A percentile compares a stretch with the other conserved stretches of the same genome.
phyloP scores from a whole-genome alignment of 345 rosid genomes.

The Odontarrhena argentea region DNA sequence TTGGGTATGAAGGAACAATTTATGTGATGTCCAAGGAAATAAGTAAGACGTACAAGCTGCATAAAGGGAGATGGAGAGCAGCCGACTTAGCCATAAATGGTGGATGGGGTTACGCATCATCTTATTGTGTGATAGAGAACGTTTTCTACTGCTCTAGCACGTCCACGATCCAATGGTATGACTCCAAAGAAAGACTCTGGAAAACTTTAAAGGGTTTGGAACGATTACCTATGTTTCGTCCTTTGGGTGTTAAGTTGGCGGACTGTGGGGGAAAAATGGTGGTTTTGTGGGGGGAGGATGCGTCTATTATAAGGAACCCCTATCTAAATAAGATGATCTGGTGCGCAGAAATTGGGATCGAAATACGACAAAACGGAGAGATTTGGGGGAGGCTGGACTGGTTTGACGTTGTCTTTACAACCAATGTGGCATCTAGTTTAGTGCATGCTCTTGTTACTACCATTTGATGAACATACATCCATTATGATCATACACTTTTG shows the following conservation, averaged over 20 bases:
- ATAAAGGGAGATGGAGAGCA: constrained; percentile 47
- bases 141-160: constrained; percentile 49
- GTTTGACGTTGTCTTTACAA: constrained; percentile 50
- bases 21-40: too few relatives aligned
- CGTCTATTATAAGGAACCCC: not conserved
- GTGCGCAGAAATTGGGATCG: constrained; percentile 62
- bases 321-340: constrained; percentile 46
- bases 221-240: constrained; percentile 48
- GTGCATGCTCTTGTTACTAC: constrained; percentile 54
- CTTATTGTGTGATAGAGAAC: constrained; percentile 59
- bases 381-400: constrained; percentile 36
- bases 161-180: constrained; percentile 65
- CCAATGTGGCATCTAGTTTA: constrained; percentile 45
- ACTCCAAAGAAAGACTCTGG: constrained; percentile 47
- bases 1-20: constrained; percentile 36
- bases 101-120: constrained; percentile 38
- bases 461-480: not conserved
- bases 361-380: constrained; percentile 7
- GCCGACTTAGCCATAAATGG: constrained; percentile 62
- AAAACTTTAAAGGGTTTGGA: constrained; percentile 54
- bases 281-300: constrained; percentile 57
- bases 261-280: constrained; percentile 57
- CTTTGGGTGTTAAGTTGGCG: constrained; percentile 44
- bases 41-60: constrained; percentile 44
- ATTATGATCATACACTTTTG: too few relatives aligned